Evolutionary conservation across 257 asterid species (phyloP).

Genomic region (Petunia secreta): DNA sequence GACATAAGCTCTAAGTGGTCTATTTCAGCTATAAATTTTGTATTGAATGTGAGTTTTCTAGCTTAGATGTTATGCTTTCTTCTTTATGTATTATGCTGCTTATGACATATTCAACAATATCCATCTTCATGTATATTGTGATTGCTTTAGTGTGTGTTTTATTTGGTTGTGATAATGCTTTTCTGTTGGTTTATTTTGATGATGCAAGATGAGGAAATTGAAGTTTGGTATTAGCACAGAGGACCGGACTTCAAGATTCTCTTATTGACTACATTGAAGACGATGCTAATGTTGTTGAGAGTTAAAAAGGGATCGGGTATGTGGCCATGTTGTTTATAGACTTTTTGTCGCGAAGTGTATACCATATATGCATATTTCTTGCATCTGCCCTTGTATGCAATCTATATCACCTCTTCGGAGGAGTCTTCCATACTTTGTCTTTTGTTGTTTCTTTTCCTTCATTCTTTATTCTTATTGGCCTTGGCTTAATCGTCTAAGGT

Average conservation of each 20-base stretch:
- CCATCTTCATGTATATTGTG: neutral
- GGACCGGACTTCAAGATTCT: constrained; percentile 61
- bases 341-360: neutral
- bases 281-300: constrained; percentile 53
- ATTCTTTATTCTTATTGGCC: too few relatives aligned
- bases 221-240: too few relatives aligned
- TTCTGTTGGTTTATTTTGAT: neutral
- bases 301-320: constrained; percentile 46
- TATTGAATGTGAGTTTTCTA: constrained; percentile 59
- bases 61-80: too few relatives aligned
- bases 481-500: too few relatives aligned
- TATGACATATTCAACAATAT: too few relatives aligned
- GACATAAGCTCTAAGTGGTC: constrained; percentile 57
- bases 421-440: too few relatives aligned
- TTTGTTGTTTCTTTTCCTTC: too few relatives aligned
- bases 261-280: constrained; percentile 53
- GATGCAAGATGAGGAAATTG: too few relatives aligned
- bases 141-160: neutral
- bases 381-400: too few relatives aligned
- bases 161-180: neutral
- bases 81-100: too few relatives aligned
- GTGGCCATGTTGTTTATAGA: constrained; percentile 59
- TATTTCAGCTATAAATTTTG: constrained; percentile 82
- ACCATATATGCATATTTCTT: too few relatives aligned
- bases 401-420: too few relatives aligned